A percentile compares a stretch with the other conserved stretches of the same genome.
Evolutionary conservation across 2,329 filamentous ascomycete species (phyloP).

Genomic region (Paramyrothecium sp.): DNA sequence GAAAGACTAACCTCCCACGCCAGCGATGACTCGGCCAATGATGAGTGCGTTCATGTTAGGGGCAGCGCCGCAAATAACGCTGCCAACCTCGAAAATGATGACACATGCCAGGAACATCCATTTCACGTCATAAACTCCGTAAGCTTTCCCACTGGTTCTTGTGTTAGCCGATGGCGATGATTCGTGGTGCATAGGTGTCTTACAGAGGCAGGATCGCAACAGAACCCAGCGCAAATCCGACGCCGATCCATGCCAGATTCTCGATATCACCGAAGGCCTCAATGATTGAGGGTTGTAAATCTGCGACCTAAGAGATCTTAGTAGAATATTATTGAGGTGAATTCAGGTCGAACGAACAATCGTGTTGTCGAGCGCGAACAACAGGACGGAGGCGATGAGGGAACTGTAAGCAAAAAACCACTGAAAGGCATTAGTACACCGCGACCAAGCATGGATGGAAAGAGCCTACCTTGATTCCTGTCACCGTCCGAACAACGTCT

Average conservation of each 20-base stretch:
- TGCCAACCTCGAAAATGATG: constrained; percentile 20
- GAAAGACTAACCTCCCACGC: constrained; percentile 29
- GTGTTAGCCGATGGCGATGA: not conserved
- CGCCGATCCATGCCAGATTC: constrained; percentile 14
- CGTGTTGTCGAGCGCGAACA: constrained; percentile 14
- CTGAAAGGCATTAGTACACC: not conserved
- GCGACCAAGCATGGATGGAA: not conserved
- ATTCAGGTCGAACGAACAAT: constrained; percentile 9
- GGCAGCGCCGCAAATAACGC: constrained; percentile 35
- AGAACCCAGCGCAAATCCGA: constrained; percentile 8
- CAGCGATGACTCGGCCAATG: constrained; percentile 38
- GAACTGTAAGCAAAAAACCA: constrained; percentile 4
- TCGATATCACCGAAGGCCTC: constrained; percentile 10
- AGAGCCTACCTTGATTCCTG: not conserved
- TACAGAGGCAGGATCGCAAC: not conserved
- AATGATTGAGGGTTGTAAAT: constrained; percentile 13
- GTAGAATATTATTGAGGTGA: not conserved
- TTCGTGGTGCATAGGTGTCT: not conserved
- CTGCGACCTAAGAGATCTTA: constrained; percentile 6
- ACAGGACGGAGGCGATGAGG: not conserved
- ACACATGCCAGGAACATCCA: constrained; percentile 24
- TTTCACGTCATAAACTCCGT: constrained; percentile 42
- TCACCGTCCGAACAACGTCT: not conserved
- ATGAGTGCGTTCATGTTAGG: constrained; percentile 41
- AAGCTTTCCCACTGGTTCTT: constrained; percentile 18